Base-by-base conservation (phyloP, 345 rosid genomes). In the Cardiospermum halicacabum region DNA sequence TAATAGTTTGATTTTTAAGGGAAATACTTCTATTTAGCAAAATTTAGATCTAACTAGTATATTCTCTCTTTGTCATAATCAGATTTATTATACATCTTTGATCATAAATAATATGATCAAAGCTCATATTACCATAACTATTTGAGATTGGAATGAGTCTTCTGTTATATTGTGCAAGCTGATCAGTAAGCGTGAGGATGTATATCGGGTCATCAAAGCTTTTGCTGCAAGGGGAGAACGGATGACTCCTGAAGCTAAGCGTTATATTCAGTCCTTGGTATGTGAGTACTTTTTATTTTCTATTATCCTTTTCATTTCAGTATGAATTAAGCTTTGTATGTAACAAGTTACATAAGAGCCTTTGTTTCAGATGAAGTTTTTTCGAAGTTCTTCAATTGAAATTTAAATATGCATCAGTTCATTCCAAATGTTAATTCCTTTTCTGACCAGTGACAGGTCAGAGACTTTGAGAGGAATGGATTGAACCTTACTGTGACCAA, bases 401-500 rank as follows among this genome's bases (percentile, higher is more conserved):
- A 11, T 56, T 26, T 55, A 16, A 60, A 22, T 64, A 47, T 65
- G 58, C 22, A 13, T 64, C 39, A 60, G 39, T 55, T 72, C 64
- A 67, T 50, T 65, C 9, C 71, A 74, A 65, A 42, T 72, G 34
- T 75, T 84, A 80, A 81, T 78, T 47, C 61, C 53, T 72, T 79
- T 76, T 76, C 72, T 72, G 68, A 79, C 79, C 87, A 84, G 92
- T 94, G 96, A 90, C 97, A 90, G 97, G 85, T 94, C 54, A 86
- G 80, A 81, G 96, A 94, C 66, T 90, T 86, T 32, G 97, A 94
- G 85, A 70, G 80, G 68, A 90, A 81, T 81, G 99, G 97, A 72
- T 71, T 90, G 74, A 81, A 86, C 78, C 99, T 94, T 70, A 82
- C 96, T 64, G 57, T 79, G 66, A 81, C 82, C 36, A 90, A 90